Percentiles rank a stretch among this genome's conserved stretches.
phyloP scores from a whole-genome alignment of 208 protist species.

The Chromosphaera perkinsii region DNA sequence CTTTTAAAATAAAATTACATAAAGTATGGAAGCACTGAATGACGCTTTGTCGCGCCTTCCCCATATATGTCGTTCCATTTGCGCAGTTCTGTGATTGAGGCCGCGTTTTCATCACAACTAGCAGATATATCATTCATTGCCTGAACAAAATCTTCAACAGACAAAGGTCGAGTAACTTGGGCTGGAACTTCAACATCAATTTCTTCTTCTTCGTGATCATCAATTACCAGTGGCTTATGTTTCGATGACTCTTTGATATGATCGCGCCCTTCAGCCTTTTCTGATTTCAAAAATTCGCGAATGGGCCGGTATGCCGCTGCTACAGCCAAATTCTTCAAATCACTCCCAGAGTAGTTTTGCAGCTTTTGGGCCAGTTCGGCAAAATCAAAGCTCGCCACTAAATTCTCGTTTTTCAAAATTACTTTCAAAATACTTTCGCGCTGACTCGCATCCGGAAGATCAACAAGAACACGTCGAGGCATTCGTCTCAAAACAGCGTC shows the following conservation, averaged over 20 bases:
- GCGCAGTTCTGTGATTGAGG: conserved; percentile 38
- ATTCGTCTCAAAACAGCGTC: conserved; percentile 60
- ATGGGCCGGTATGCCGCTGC: conserved; percentile 38
- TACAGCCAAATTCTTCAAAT: conserved; percentile 57
- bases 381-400: conserved; percentile 41
- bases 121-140: conserved; percentile 48
- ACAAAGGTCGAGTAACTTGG: too few relatives aligned
- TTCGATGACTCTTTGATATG: too few relatives aligned
- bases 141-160: conserved; percentile 43
- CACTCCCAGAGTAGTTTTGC: conserved; percentile 50
- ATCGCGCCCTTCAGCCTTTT: too few relatives aligned
- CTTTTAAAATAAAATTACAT: too few relatives aligned
- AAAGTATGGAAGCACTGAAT: too few relatives aligned
- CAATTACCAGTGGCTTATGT: too few relatives aligned
- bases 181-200: not conserved
- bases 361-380: conserved; percentile 36
- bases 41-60: too few relatives aligned
- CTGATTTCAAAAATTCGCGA: too few relatives aligned
- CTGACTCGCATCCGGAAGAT: conserved; percentile 49
- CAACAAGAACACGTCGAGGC: conserved; percentile 50
- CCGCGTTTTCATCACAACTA: conserved; percentile 40
- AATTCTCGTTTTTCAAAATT: conserved; percentile 41
- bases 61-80: conserved; percentile 62
- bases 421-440: conserved; percentile 41
- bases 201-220: not conserved